These are phyloP conservation scores for Apiospora saccharicola DNA, from an alignment of 2,329 filamentous ascomycete species.

Conservation along the genomic window DNA sequence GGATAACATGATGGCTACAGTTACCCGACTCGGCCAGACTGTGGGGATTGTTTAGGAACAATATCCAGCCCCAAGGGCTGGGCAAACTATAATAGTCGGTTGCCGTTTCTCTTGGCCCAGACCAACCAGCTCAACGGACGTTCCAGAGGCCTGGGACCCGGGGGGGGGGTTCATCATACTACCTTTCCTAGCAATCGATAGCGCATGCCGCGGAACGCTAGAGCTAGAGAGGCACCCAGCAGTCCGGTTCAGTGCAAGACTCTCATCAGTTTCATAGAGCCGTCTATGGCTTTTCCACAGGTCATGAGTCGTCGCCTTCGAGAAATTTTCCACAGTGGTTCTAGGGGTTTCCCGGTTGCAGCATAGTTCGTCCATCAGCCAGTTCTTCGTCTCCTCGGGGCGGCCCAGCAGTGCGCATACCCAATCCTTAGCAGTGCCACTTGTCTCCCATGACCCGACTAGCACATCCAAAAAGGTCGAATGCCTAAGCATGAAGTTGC, in stretches of 20 bases:
- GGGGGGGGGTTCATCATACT: neutral
- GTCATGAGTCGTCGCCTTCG: conserved; percentile 16
- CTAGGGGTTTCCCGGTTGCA: neutral
- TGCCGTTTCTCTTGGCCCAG: neutral
- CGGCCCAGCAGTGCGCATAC: conserved; percentile 2
- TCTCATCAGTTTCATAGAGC: neutral
- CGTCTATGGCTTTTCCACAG: neutral
- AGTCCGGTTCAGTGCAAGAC: neutral
- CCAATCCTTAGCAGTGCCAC: neutral
- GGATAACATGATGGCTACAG: neutral
- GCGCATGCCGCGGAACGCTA: neutral
- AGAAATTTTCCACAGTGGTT: neutral
- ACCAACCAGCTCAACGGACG: neutral
- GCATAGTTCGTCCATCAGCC: neutral
- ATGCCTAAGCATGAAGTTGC: neutral
- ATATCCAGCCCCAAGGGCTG: neutral
- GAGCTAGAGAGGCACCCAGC: neutral
- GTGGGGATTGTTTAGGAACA: conserved; percentile 3
- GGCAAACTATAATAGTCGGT: conserved; percentile 8
- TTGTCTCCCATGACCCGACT: neutral
- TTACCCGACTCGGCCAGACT: conserved; percentile 18
- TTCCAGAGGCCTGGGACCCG: conserved; percentile 6
- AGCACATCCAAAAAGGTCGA: neutral
- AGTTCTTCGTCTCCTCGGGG: neutral
- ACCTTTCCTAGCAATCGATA: neutral